Conservation (phyloP, 2,329 filamentous ascomycete genomes). For the Colletotrichum sp. region DNA sequence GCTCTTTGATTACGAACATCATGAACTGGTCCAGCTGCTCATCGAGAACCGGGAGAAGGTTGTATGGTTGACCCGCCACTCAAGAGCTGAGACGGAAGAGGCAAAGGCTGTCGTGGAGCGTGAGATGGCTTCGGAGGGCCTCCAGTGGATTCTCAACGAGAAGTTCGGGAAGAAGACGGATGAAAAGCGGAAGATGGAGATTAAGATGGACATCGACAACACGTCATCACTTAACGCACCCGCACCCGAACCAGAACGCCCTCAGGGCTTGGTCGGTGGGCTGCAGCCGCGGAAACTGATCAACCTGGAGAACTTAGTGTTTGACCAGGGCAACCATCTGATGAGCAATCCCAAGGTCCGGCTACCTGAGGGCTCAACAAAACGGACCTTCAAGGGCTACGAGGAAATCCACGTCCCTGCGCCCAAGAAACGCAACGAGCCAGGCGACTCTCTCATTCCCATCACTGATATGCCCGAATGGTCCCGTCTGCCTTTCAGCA, state of each 20-base stretch:
- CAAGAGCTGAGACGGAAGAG: conserved; percentile 79
- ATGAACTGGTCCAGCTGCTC: conserved; percentile 88
- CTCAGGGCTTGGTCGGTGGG: conserved; percentile 78
- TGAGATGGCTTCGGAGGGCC: conserved; percentile 89
- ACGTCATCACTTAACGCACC: conserved; percentile 60
- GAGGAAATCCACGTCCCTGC: conserved; percentile 97
- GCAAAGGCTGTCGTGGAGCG: conserved; percentile 80
- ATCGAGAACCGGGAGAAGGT: conserved; percentile 93
- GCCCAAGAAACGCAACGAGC: conserved; percentile 85
- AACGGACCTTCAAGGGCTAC: conserved; percentile 95
- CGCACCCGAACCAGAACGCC: conserved; percentile 55
- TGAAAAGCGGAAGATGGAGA: conserved; percentile 73
- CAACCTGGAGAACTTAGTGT: conserved; percentile 94
- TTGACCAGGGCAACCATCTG: conserved; percentile 97
- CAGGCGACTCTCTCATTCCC: conserved; percentile 80
- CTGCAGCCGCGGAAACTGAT: conserved; percentile 86
- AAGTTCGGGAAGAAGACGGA: conserved; percentile 74
- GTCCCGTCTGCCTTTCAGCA: conserved; percentile 86
- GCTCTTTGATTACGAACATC: conserved; percentile 95
- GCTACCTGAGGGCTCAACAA: conserved; percentile 91
- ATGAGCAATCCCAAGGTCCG: conserved; percentile 99
- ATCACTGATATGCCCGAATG: conserved; percentile 91
- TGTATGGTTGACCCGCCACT: conserved; percentile 91
- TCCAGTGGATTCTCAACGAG: conserved; percentile 87
- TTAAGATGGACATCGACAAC: conserved; percentile 94